Conservation (phyloP, 495 filamentous ascomycete genomes). For the Talaromyces liani region DNA sequence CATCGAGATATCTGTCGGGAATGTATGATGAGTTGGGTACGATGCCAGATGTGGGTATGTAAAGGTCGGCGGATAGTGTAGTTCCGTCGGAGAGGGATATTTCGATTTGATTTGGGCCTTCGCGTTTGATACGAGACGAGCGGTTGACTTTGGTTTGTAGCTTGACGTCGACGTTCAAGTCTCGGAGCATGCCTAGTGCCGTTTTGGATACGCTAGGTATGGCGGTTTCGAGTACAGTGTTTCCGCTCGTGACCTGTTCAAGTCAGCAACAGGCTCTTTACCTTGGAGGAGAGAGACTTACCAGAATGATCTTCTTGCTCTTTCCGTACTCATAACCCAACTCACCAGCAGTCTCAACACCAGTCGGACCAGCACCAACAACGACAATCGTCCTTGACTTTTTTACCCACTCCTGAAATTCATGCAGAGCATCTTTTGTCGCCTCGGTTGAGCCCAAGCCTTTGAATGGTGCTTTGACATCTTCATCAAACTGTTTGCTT, state of each 20-base stretch:
- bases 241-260: neutral
- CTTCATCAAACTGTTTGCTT: conserved; percentile 16
- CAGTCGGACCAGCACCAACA: conserved; percentile 31
- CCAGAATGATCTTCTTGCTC: conserved; percentile 16
- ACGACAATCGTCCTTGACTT: conserved; percentile 36
- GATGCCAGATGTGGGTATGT: conserved; percentile 55
- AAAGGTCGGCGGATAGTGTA: conserved; percentile 44
- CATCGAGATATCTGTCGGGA: conserved; percentile 38
- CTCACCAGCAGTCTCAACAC: conserved; percentile 44
- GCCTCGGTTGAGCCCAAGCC: conserved; percentile 46
- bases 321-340: conserved; percentile 15
- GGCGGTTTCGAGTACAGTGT: neutral
- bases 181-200: neutral
- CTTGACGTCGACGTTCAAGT: conserved; percentile 5
- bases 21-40: conserved; percentile 56
- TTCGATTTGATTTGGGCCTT: conserved; percentile 13
- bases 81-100: conserved; percentile 37
- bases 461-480: conserved; percentile 5
- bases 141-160: neutral
- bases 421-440: conserved; percentile 14
- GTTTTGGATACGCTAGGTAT: conserved; percentile 1
- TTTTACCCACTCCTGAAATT: conserved; percentile 31
- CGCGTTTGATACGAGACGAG: neutral
- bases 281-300: neutral
- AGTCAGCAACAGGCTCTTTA: neutral